Evolutionary conservation across 345 rosid genomes (phyloP), one percentile per base, ranked within the genome.

Genomic region (Schrenkiella parvula): DNA sequence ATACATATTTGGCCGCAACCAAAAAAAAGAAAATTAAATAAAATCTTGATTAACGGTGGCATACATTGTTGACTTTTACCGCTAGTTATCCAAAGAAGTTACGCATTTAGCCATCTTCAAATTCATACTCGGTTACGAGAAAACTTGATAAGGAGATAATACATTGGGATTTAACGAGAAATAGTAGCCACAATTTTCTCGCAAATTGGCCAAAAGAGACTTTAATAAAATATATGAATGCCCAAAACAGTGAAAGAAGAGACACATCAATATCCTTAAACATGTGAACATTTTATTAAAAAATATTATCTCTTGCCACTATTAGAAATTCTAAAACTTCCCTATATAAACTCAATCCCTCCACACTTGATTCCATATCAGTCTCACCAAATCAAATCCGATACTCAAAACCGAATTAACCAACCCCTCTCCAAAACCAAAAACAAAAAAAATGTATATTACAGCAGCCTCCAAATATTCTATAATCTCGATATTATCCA

Each of bases 61-160:
- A 35, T 46, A 65, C 51, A 56, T 73, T 74, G 53, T 74, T 74
- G 78, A 74, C 72, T 74, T 74, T 48, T 19, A 52, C 43, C 18
- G 37, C 35, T 44, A 17, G 47, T 46, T 37, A 73, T 73, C 51
- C 66, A 46, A 28, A 25, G 25, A 55, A 73, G 58, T 65, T 53
- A 71, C 18, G 58, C 71, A 64, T 32, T 34, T 54, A 39, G 43
- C 26, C 43, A 73, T 55, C 6, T 31, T 42, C 31, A 55, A 12
- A 44, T 25, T 64, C 26, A 18, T 55, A 31, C 48, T 59, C 22
- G 1, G 17, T 44, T 15, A 28, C 17, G 59, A 73, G 22, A 44
- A 22, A 64, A 53, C 17, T 1, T 29, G 57, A 42, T 7, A 19
- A 14, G 34, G 9, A 37, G 0, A 18, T 14, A 38, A 18, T 14